Evolutionary conservation across 192 early-diverging fungal genomes (phyloP).

Genomic region (Coemansia sp.): DNA sequence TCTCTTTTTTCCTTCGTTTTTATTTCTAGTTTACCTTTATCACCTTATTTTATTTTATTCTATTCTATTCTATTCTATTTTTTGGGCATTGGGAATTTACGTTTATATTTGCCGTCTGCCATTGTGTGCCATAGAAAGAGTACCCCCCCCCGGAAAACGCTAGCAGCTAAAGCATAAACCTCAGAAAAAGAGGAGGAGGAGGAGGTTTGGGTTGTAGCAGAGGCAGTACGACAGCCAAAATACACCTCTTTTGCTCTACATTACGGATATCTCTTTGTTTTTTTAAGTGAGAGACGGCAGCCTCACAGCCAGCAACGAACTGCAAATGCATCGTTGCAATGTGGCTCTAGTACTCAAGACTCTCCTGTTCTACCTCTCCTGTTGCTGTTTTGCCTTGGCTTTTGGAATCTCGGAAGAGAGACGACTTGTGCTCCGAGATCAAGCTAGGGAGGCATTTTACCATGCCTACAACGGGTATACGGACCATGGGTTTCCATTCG

Average conservation of each 20-base stretch:
- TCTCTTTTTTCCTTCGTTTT: background rate
- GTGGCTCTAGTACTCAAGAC: background rate
- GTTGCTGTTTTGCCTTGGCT: constrained; percentile 3
- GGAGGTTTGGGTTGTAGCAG: too few relatives aligned
- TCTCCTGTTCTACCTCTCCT: background rate
- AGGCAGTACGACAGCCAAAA: too few relatives aligned
- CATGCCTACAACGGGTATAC: constrained; percentile 82
- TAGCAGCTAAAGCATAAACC: background rate
- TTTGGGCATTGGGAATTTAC: background rate
- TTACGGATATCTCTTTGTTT: background rate
- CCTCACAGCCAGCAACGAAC: background rate
- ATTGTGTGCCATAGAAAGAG: too few relatives aligned
- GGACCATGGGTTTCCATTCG: constrained; percentile 81
- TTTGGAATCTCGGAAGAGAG: constrained; percentile 38
- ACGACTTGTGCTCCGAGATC: constrained; percentile 29
- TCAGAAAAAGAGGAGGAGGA: background rate
- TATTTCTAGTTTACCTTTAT: background rate
- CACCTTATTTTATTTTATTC: background rate
- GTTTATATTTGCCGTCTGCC: background rate
- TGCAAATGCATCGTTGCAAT: background rate
- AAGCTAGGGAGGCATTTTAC: constrained; percentile 59
- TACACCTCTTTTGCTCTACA: too few relatives aligned
- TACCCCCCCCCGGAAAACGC: too few relatives aligned
- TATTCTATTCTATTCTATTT: background rate
- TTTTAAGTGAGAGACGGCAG: background rate